Evolutionary conservation across 805 yeast genomes (phyloP), one percentile per base, ranked within the genome.

Genomic region (Saccharomycopsis javanensis): DNA sequence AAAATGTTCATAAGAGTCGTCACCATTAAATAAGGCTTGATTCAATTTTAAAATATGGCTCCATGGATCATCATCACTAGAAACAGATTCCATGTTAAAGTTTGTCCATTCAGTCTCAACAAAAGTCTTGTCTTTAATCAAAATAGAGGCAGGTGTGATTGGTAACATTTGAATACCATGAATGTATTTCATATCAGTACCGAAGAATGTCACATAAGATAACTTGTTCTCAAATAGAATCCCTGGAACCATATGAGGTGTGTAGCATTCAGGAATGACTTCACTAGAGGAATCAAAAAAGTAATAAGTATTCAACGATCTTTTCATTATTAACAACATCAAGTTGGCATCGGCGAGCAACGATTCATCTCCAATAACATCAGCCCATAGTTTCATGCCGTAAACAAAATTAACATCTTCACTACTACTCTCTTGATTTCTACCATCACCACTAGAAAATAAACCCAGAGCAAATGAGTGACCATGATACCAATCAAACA

Each of bases 111-210:
- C 89, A 64, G 83, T 79, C 60, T 70, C 64, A 2, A 79, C 85
- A 69, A 81, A 85, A 1, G 66, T 66, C 2, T 78, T 75, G 0
- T 72, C 67, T 64, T 89, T 72, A 11, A 85, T 74, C 63, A 75
- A 80, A 0, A 85, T 78, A 5, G 87, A 81, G 5, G 81, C 72
- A 1, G 89, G 83, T 0, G 88, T 83, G 16, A 84, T 76, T 16
- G 91, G 91, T 45, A 86, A 66, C 90, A 85, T 86, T 67, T 86
- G 89, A 58, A 85, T 85, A 2, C 92, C 92, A 63, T 85, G 88
- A 54, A 83, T 84, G 64, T 80, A 85, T 68, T 83, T 82, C 38
- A 72, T 69, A 55, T 78, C 71, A 57, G 72, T 66, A 5, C 90
- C 90, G 65, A 86, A 86, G 64, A 79, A 86, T 1, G 91, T 85